phyloP scores from a whole-genome alignment of 345 rosid genomes.

The Theobroma cacao region DNA sequence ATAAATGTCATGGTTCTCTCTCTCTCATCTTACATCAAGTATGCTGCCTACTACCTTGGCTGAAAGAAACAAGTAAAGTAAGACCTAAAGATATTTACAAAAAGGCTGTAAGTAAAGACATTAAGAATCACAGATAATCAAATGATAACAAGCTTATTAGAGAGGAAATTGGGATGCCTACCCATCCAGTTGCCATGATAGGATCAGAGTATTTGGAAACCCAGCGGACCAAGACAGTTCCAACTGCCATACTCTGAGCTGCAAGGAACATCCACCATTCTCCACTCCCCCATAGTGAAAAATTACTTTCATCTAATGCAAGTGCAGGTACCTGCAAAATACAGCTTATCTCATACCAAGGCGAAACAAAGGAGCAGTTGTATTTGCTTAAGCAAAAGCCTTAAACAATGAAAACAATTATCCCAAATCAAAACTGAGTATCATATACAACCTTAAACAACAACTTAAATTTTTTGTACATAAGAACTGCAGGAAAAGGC shows the following conservation, averaged over 20 bases:
- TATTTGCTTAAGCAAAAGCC: background rate
- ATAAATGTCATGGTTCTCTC: background rate
- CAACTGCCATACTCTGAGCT: constrained; percentile 96
- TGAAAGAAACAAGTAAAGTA: background rate
- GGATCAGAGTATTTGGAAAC: constrained; percentile 90
- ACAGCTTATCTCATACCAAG: constrained; percentile 3
- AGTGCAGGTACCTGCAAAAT: constrained; percentile 61
- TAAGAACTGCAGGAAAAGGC: background rate
- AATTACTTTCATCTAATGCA: constrained; percentile 42
- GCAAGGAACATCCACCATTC: constrained; percentile 99
- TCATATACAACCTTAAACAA: background rate
- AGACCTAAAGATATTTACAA: background rate
- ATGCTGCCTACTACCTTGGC: background rate
- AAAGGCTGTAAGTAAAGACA: too few species aligned
- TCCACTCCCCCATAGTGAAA: constrained; percentile 92
- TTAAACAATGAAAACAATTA: background rate
- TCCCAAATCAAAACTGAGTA: background rate
- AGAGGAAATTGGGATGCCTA: constrained; percentile 26
- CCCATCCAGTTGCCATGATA: constrained; percentile 98
- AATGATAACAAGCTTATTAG: background rate
- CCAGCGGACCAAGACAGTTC: constrained; percentile 96
- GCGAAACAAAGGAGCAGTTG: background rate
- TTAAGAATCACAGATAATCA: background rate
- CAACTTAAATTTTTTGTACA: background rate
- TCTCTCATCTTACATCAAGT: background rate